Percentiles rank a stretch among this genome's conserved stretches.
phyloP scores from a whole-genome alignment of 345 rosid genomes.

The Cochlearia excelsa region DNA sequence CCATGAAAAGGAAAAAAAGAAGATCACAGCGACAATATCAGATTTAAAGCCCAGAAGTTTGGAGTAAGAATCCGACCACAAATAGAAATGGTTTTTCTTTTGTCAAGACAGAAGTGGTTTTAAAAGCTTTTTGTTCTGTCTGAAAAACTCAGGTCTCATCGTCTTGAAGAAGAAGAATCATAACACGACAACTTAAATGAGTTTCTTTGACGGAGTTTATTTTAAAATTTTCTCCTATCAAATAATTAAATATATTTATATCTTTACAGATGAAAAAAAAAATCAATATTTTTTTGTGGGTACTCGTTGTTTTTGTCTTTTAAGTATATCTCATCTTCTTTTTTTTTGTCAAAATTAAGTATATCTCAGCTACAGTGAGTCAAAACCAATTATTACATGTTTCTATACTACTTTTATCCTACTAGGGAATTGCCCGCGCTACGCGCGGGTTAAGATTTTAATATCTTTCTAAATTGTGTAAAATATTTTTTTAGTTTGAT shows the following conservation, averaged over 20 bases:
- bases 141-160: constrained; percentile 31
- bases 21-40: constrained; percentile 27
- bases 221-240: constrained; percentile 10
- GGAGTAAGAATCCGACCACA: constrained; percentile 25
- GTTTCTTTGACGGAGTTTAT: constrained; percentile 27
- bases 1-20: constrained; percentile 20
- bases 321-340: no score
- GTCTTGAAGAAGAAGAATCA: constrained; percentile 37
- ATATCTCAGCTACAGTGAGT: constrained; percentile 26
- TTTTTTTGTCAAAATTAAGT: background rate
- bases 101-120: constrained; percentile 2
- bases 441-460: no score
- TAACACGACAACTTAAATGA: constrained; percentile 39
- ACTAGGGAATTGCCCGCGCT: no score
- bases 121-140: constrained; percentile 30
- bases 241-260: background rate
- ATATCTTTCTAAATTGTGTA: no score
- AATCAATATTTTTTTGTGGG: no score
- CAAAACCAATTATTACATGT: constrained; percentile 22
- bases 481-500: no score
- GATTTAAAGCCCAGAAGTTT: constrained; percentile 20
- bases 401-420: constrained; percentile 1
- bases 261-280: background rate
- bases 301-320: no score
- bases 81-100: constrained; percentile 4